Evolutionary conservation across 2,329 filamentous ascomycete species (phyloP).

Genomic region (Alternaria panax): DNA sequence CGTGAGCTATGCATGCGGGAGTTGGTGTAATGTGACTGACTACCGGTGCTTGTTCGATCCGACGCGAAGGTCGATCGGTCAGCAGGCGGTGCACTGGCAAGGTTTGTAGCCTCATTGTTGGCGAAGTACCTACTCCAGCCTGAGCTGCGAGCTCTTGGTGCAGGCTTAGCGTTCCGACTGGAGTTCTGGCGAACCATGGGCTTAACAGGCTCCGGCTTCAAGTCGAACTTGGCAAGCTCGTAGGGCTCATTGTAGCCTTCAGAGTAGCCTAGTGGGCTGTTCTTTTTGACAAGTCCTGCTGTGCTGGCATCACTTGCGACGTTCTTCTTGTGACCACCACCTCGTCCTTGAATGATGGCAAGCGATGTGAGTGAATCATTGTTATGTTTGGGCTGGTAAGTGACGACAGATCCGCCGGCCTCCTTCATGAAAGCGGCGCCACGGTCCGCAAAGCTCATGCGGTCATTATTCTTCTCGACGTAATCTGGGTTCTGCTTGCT

Average conservation of each 20-base stretch:
- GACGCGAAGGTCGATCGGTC: constrained; percentile 53
- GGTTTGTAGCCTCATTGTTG: constrained; percentile 67
- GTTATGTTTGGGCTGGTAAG: constrained; percentile 39
- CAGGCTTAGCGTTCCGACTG: constrained; percentile 33
- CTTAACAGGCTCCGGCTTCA: constrained; percentile 45
- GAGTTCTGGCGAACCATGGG: constrained; percentile 49
- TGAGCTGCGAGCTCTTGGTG: constrained; percentile 61
- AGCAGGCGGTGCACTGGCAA: constrained; percentile 68
- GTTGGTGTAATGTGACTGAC: constrained; percentile 60
- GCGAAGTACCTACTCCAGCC: constrained; percentile 83
- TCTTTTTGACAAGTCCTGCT: constrained; percentile 66
- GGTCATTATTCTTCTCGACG: constrained; percentile 48
- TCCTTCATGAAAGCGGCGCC: constrained; percentile 62
- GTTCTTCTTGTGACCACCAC: constrained; percentile 58
- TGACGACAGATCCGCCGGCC: constrained; percentile 54
- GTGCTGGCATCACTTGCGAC: constrained; percentile 67
- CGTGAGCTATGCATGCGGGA: constrained; percentile 62
- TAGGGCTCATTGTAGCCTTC: constrained; percentile 50
- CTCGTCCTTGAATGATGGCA: constrained; percentile 63
- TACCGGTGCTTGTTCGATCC: constrained; percentile 49
- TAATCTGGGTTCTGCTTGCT: constrained; percentile 63
- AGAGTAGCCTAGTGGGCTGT: constrained; percentile 50
- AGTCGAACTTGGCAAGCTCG: constrained; percentile 56
- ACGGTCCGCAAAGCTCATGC: constrained; percentile 60
- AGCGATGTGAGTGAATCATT: constrained; percentile 53